Conservation (phyloP, 306 rosid species). For the Vicia villosa region DNA sequence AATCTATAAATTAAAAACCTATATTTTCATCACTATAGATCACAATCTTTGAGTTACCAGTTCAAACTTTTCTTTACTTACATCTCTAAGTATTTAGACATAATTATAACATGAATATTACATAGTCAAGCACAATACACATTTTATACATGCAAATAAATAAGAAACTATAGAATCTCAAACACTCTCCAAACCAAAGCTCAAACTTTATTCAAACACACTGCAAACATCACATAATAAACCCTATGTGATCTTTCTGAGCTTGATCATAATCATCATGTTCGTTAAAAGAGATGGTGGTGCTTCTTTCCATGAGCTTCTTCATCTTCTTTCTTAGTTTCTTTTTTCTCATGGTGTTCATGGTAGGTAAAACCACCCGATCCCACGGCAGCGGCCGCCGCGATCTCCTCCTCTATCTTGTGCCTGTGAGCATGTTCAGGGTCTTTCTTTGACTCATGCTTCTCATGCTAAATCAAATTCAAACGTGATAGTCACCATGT, state of each 20-base stretch:
- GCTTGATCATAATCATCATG: neutral
- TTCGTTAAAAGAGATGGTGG: slow-evolving; percentile 53
- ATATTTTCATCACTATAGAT: too few relatives aligned
- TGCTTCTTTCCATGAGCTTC: slow-evolving; percentile 71
- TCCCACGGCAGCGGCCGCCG: slow-evolving; percentile 51
- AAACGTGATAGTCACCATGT: too few relatives aligned
- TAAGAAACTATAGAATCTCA: neutral
- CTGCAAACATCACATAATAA: neutral
- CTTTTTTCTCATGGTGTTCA: slow-evolving; percentile 74
- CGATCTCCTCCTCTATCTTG: slow-evolving; percentile 73
- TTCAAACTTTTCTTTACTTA: too few relatives aligned
- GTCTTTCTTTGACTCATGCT: slow-evolving; percentile 57
- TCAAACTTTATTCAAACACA: too few relatives aligned
- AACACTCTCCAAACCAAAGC: too few relatives aligned
- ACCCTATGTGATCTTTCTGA: neutral
- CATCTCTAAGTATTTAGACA: too few relatives aligned
- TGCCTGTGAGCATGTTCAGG: slow-evolving; percentile 67
- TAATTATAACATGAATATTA: neutral
- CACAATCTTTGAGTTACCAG: too few relatives aligned
- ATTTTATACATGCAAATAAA: neutral
- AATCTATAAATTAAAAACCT: too few relatives aligned
- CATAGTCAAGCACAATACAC: neutral
- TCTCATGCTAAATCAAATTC: slow-evolving; percentile 56
- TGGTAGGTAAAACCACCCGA: slow-evolving; percentile 72
- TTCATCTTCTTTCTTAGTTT: slow-evolving; percentile 58